Evolutionary conservation across 2,329 filamentous ascomycete genomes (phyloP).

Genomic region (Ceratocystis huliohia): DNA sequence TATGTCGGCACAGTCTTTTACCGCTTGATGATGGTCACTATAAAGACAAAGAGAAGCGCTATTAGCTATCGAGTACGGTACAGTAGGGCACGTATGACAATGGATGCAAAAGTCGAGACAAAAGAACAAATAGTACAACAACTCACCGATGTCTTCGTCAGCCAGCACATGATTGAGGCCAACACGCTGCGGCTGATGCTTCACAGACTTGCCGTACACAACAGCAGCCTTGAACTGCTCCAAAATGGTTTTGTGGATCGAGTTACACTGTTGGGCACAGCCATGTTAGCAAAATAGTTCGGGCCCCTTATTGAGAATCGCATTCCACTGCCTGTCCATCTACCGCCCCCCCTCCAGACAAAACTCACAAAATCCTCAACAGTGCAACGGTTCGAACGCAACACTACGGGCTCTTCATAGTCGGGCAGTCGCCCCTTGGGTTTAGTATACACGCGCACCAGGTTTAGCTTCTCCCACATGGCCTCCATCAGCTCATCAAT

Average conservation of each 20-base stretch:
- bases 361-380: constrained; percentile 89
- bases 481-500: constrained; percentile 90
- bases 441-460: constrained; percentile 92
- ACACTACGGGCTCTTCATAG: constrained; percentile 80
- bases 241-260: constrained; percentile 89
- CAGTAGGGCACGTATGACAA: not conserved
- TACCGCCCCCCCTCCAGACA: too few relatives aligned
- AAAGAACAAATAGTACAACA: not conserved
- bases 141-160: constrained; percentile 84
- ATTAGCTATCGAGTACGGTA: not conserved
- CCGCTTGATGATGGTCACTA: constrained; percentile 21
- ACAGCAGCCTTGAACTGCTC: constrained; percentile 93
- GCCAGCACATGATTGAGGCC: constrained; percentile 81
- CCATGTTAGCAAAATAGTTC: not conserved
- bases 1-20: not conserved
- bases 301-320: too few relatives aligned
- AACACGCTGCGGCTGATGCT: constrained; percentile 95
- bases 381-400: constrained; percentile 69
- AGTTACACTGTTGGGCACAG: constrained; percentile 59
- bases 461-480: constrained; percentile 95
- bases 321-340: too few relatives aligned
- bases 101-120: not conserved
- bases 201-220: constrained; percentile 94
- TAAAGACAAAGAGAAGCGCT: not conserved
- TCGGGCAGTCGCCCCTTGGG: constrained; percentile 91